Evolutionary conservation across 306 rosid genomes (phyloP).

Genomic region (Hylodesmum podocarpum): DNA sequence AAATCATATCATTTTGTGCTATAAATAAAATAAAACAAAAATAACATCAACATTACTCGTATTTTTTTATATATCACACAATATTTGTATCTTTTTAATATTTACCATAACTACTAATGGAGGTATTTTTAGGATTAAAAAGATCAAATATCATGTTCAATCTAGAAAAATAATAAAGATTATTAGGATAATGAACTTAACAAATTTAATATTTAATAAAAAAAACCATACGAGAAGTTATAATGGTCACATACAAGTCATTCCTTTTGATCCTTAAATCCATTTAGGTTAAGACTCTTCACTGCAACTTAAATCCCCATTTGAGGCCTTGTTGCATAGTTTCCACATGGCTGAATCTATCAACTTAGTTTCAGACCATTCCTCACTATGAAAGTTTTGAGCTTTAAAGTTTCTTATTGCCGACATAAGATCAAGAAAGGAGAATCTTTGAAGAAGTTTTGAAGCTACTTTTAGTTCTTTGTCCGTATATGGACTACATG

Average conservation of each 20-base stretch:
- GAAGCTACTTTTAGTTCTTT: background rate
- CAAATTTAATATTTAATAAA: too few species aligned
- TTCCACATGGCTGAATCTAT: slow-evolving; percentile 47
- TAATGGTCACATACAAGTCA: slow-evolving; percentile 53
- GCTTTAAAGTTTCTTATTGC: slow-evolving; percentile 50
- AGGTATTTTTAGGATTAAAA: background rate
- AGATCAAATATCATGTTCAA: too few species aligned
- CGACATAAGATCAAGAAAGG: slow-evolving; percentile 45
- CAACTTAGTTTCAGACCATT: slow-evolving; percentile 59
- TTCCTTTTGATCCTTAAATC: slow-evolving; percentile 64
- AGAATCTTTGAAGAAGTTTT: slow-evolving; percentile 28
- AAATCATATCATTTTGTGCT: background rate
- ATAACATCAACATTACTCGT: background rate
- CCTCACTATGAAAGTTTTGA: slow-evolving; percentile 51
- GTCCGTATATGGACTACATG: accelerated
- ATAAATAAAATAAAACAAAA: background rate
- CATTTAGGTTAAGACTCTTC: slow-evolving; percentile 51
- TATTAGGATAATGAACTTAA: too few species aligned
- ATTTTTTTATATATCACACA: too few species aligned
- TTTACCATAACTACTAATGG: background rate
- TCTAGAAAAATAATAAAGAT: too few species aligned
- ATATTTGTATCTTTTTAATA: background rate
- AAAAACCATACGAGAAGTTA: background rate
- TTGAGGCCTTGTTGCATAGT: slow-evolving; percentile 37
- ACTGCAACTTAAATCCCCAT: slow-evolving; percentile 59